Evolutionary conservation across 1,284 basidiomycete species (phyloP), one percentile per base, ranked within the genome.

Genomic region (Leucoagaricus sp.): DNA sequence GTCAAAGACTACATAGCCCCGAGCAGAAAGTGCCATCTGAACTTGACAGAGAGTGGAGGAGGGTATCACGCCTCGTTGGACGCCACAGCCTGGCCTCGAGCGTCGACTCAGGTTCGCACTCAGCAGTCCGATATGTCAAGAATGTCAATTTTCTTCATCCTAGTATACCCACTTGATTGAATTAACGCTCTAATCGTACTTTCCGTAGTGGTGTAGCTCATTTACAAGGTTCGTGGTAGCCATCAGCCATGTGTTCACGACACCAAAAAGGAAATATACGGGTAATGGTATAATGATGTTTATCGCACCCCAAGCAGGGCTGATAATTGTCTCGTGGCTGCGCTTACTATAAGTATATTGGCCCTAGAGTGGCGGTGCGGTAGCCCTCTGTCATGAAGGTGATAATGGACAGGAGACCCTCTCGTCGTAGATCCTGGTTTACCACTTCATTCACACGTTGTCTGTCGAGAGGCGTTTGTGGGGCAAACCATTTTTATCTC

Each of bases 11-110:
- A 10, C 25, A 9, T 53, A 46, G 45, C 40, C 38, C 51, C 23
- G 51, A 53, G 42, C 51, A 53, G 51, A 53, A 53, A 36, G 36
- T 21, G 51, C 46, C 51, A 53, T 17, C 7, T 19, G 8, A 38
- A 12, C 33, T 25, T 45, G 29, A 44, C 50, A 44, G 15, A 5
- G 15, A n/a, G n/a, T n/a, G n/a, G 36, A 31, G 12, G 23, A 21
- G 33, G 19, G 51, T 26, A 34, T 12, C 13, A 19, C 40, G 4
- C 49, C 34, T 17, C 36, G 28, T 10, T 34, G 51, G 12, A 33
- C 33, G 42, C 36, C 49, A 34, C 21, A 41, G 15, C 17, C 13
- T 9, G 41, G 15, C 36, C 13, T 31, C 4, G 31, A 31, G 25
- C 47, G 31, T 19, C 23, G 44, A 25, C 48, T 49, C 48, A 36